Percentiles rank a stretch among this genome's conserved stretches.
Evolutionary conservation across 2,329 filamentous ascomycete species (phyloP).

Genomic region (Paraconiothyrium brasiliense): DNA sequence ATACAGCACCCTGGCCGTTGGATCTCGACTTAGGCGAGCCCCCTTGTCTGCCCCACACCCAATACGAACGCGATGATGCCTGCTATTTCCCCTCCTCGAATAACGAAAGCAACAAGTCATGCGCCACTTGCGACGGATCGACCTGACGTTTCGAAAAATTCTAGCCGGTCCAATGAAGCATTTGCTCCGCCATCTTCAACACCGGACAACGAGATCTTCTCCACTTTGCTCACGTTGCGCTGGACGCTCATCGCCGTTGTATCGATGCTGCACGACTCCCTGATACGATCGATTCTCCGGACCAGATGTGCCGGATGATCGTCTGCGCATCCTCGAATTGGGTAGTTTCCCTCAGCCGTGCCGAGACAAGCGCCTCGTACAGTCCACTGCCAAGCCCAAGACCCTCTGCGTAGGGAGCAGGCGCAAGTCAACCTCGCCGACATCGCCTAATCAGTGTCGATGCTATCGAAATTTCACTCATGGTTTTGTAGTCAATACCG

Average conservation of each 20-base stretch:
- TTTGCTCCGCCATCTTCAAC: conserved; percentile 14
- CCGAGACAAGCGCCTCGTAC: conserved; percentile 28
- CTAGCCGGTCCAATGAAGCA: conserved; percentile 17
- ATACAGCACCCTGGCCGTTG: conserved; percentile 48
- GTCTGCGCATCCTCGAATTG: conserved; percentile 15
- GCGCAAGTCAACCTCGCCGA: conserved; percentile 42
- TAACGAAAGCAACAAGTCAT: conserved; percentile 28
- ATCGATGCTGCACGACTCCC: not conserved
- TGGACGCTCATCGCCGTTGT: not conserved
- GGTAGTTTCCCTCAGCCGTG: conserved; percentile 17
- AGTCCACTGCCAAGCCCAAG: conserved; percentile 29
- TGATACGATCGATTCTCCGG: conserved; percentile 12
- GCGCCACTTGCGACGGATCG: conserved; percentile 19
- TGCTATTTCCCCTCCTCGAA: conserved; percentile 29
- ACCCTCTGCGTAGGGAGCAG: conserved; percentile 24
- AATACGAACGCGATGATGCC: conserved; percentile 23
- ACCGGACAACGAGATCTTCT: not conserved
- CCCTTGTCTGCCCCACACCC: conserved; percentile 43
- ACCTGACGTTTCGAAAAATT: conserved; percentile 28
- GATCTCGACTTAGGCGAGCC: conserved; percentile 47
- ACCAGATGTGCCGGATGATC: conserved; percentile 23
- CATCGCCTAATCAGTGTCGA: conserved; percentile 26
- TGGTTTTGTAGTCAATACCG: conserved; percentile 14
- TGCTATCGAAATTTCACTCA: conserved; percentile 25
- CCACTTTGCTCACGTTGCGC: not conserved